phyloP scores from a whole-genome alignment of 1,284 basidiomycete genomes.

The Jaminaea rosea region DNA sequence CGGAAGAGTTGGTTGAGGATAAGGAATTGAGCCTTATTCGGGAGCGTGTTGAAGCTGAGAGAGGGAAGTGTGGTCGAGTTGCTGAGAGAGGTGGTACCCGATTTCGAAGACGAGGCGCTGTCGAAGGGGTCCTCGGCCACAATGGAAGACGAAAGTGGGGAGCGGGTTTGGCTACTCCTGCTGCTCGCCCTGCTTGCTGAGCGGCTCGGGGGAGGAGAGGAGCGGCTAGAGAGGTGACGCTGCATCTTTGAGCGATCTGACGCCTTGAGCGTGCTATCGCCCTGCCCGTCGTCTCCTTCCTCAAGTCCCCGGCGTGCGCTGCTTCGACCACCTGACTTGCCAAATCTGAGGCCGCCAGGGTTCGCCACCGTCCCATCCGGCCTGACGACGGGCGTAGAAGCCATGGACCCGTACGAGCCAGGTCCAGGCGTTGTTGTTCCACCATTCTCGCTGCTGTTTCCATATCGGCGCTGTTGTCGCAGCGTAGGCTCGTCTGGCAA shows the following conservation, averaged over 20 bases:
- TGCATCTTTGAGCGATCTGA: constrained; percentile 21
- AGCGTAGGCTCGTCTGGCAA: constrained; percentile 4
- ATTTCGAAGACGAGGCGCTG: background rate
- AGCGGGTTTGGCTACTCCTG: background rate
- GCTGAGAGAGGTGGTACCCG: background rate
- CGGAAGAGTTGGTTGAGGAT: constrained; percentile 45
- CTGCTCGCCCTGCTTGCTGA: too few relatives aligned
- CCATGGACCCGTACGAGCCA: background rate
- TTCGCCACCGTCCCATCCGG: background rate
- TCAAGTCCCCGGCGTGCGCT: too few relatives aligned
- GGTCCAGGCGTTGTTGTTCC: too few relatives aligned
- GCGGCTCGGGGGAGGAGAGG: background rate
- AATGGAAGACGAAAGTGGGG: background rate
- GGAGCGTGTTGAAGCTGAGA: constrained; percentile 42
- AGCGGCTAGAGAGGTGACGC: background rate
- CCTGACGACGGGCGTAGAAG: background rate
- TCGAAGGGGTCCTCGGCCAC: too few relatives aligned
- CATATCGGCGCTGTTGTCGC: too few relatives aligned
- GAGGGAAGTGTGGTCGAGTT: constrained; percentile 16
- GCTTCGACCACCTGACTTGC: too few relatives aligned
- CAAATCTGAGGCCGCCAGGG: too few relatives aligned
- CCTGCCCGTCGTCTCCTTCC: too few relatives aligned
- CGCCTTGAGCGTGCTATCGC: constrained; percentile 20
- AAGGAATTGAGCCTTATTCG: constrained; percentile 44
- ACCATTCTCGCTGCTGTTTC: too few relatives aligned